Conservation (phyloP, 169 alveolate species). For the Plasmodium cynomolgi region DNA sequence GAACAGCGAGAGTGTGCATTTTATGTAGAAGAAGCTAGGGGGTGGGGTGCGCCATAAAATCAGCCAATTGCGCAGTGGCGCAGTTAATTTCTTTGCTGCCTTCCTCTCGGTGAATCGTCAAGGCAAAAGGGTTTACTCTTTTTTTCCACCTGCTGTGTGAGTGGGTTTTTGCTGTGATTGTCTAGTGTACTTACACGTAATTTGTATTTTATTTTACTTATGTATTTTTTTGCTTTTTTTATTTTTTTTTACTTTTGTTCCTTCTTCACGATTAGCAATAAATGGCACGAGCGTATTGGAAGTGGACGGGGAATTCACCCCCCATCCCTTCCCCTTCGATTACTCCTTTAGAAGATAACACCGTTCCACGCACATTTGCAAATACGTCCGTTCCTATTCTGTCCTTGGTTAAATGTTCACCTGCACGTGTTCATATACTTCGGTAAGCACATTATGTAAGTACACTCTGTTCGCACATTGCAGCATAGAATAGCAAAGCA, state of each 20-base stretch:
- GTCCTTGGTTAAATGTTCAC: not conserved
- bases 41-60: not conserved
- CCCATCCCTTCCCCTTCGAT: not conserved
- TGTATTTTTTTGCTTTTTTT: not conserved
- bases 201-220: not conserved
- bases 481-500: not conserved
- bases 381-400: not conserved
- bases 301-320: not conserved
- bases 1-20: not conserved
- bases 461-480: not conserved
- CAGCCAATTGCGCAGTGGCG: not conserved
- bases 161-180: not conserved
- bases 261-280: not conserved
- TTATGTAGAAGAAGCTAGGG: not conserved
- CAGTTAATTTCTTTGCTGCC: not conserved
- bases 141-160: not conserved
- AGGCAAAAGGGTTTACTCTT: not conserved
- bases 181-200: not conserved
- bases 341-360: not conserved
- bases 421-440: not conserved
- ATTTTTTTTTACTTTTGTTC: not conserved
- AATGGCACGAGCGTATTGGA: not conserved
- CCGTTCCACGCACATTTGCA: not conserved
- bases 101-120: not conserved
- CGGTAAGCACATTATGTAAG: not conserved